phyloP scores from a whole-genome alignment of 164 flowering plant genomes.

The Euptelea pleiosperma region DNA sequence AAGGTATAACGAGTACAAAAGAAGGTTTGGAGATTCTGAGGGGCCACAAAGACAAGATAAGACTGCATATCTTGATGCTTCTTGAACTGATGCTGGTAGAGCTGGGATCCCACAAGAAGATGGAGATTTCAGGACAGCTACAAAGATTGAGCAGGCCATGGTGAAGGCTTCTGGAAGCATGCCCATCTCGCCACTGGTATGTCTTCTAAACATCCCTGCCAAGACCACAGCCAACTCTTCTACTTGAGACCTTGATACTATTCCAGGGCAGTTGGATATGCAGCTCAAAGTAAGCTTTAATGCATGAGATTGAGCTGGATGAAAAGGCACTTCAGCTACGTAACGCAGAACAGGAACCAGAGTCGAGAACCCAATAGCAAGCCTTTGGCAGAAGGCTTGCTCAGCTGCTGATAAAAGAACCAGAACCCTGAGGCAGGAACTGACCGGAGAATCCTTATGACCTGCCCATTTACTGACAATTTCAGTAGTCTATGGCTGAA shows the following conservation, averaged over 20 bases:
- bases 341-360: constrained; percentile 58
- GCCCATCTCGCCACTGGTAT: constrained; percentile 58
- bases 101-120: constrained; percentile 40
- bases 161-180: constrained; percentile 68
- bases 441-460: constrained; percentile 54
- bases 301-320: constrained; percentile 66
- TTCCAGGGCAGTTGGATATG: constrained; percentile 68
- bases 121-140: constrained; percentile 52
- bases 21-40: constrained; percentile 24
- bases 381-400: constrained; percentile 61
- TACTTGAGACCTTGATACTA: constrained; percentile 48
- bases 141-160: constrained; percentile 60
- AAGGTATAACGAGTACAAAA: constrained; percentile 63
- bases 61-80: constrained; percentile 51
- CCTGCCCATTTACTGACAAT: constrained; percentile 38
- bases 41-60: constrained; percentile 39
- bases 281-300: constrained; percentile 61
- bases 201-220: constrained; percentile 59
- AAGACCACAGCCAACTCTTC: constrained; percentile 58
- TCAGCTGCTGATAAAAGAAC: constrained; percentile 63
- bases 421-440: constrained; percentile 70
- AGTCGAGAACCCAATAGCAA: constrained; percentile 79
- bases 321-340: constrained; percentile 78
- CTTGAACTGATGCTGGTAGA: constrained; percentile 40
- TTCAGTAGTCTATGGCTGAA: not conserved